Percentiles rank a stretch among this genome's conserved stretches.
phyloP scores from a whole-genome alignment of 2,329 filamentous ascomycete species.

The Exophiala bonariae region DNA sequence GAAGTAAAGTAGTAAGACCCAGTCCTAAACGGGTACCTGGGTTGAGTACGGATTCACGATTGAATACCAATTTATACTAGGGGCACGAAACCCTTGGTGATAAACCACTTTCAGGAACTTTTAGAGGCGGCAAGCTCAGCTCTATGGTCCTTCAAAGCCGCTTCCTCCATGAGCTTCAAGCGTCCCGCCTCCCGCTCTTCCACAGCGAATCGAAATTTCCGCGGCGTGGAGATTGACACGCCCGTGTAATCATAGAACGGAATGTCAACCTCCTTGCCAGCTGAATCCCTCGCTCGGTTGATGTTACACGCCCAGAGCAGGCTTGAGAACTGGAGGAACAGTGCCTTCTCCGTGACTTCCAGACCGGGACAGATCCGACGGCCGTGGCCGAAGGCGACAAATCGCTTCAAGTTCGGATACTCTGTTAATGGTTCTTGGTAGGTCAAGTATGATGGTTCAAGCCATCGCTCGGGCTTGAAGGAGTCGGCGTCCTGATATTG shows the following conservation, averaged over 20 bases:
- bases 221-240: conserved; percentile 13
- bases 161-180: conserved; percentile 14
- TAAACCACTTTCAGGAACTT: no score
- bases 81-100: no score
- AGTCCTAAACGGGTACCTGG: no score
- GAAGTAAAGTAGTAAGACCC: no score
- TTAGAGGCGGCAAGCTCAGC: conserved; percentile 1
- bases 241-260: conserved; percentile 21
- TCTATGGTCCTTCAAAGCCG: conserved; percentile 4
- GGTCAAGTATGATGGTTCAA: conserved; percentile 25
- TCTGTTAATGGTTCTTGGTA: conserved; percentile 27
- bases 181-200: conserved; percentile 9
- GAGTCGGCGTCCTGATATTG: conserved; percentile 28
- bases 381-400: conserved; percentile 26
- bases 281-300: conserved; percentile 10
- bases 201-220: conserved; percentile 7
- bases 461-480: conserved; percentile 28
- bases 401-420: conserved; percentile 26
- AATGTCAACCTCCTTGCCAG: conserved; percentile 13
- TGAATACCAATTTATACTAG: no score
- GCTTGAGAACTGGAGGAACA: conserved; percentile 56
- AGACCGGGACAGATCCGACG: conserved; percentile 27
- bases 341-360: conserved; percentile 29
- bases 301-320: conserved; percentile 59
- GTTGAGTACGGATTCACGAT: no score